Evolutionary conservation across 2,329 filamentous ascomycete genomes (phyloP).

Genomic region (Colletotrichum tropicale): DNA sequence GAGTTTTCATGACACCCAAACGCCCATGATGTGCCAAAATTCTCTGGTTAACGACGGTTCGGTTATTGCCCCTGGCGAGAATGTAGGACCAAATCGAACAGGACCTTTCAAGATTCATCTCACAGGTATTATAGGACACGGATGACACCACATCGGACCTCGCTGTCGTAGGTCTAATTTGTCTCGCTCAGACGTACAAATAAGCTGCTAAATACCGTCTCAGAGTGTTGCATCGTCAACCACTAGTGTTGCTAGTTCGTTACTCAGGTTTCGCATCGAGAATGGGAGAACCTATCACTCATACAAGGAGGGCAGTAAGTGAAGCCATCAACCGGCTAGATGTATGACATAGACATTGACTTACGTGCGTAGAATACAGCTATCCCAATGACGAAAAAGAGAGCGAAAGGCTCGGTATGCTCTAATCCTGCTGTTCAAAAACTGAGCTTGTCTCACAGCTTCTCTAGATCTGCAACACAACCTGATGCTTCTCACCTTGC

Average conservation of each 20-base stretch:
- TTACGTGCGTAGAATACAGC: constrained; percentile 1
- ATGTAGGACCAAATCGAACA: not conserved
- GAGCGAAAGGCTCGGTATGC: constrained; percentile 2
- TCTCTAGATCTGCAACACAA: constrained; percentile 38
- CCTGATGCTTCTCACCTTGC: constrained; percentile 33
- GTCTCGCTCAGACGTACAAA: not conserved
- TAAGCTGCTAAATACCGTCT: not conserved
- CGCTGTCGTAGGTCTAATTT: not conserved
- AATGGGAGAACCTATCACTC: constrained; percentile 41
- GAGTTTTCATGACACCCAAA: not conserved
- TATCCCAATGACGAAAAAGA: constrained; percentile 19
- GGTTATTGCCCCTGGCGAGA: not conserved
- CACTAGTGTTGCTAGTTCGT: constrained; percentile 6
- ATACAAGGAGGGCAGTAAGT: constrained; percentile 19
- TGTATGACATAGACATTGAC: not conserved
- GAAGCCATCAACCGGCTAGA: not conserved
- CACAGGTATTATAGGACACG: not conserved
- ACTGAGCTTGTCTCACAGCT: not conserved
- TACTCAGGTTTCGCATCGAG: constrained; percentile 37
- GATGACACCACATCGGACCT: not conserved
- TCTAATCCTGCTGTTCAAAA: not conserved
- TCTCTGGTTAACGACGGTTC: not conserved
- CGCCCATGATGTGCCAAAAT: not conserved
- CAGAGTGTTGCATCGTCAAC: not conserved
- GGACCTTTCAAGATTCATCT: not conserved